These are phyloP conservation scores for Macrocybe gigantea DNA, from an alignment of 768 basidiomycete genomes.

Conservation along the genomic window DNA sequence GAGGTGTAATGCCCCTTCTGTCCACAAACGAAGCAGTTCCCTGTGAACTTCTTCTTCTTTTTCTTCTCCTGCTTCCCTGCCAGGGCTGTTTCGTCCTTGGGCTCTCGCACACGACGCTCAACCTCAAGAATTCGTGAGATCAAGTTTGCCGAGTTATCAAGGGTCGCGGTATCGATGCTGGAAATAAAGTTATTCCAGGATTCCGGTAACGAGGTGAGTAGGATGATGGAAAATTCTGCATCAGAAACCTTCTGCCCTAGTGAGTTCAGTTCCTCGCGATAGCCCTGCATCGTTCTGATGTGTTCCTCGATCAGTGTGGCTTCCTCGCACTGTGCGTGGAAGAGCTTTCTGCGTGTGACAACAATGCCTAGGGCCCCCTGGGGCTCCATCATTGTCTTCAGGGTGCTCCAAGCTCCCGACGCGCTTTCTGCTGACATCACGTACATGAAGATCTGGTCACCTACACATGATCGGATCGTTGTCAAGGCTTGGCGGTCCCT, in stretches of 20 bases:
- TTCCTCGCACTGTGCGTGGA: too few relatives aligned
- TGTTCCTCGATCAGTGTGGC: too few relatives aligned
- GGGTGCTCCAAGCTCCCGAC: too few relatives aligned
- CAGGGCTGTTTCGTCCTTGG: constrained; percentile 10
- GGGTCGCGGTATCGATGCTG: constrained; percentile 11
- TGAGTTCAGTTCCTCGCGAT: too few relatives aligned
- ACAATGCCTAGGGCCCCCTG: too few relatives aligned
- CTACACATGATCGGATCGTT: too few relatives aligned
- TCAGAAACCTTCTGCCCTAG: constrained; percentile 17
- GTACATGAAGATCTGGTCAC: too few relatives aligned
- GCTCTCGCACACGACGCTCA: constrained; percentile 8
- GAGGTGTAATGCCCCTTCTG: constrained; percentile 6
- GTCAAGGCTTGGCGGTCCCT: too few relatives aligned
- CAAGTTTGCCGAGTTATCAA: constrained; percentile 13
- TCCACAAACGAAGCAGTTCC: constrained; percentile 8
- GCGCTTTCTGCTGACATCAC: too few relatives aligned
- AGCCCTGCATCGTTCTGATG: too few relatives aligned
- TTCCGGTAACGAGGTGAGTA: constrained; percentile 25
- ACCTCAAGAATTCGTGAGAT: constrained; percentile 19
- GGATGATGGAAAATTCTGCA: constrained; percentile 21
- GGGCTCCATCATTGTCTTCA: too few relatives aligned
- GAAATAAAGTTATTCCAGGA: constrained; percentile 26
- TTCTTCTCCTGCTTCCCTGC: constrained; percentile 7
- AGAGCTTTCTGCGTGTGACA: too few relatives aligned
- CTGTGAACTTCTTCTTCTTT: constrained; percentile 1